phyloP scores from a whole-genome alignment of 2,329 filamentous ascomycete genomes.

The Aphanoascus verrucosus region DNA sequence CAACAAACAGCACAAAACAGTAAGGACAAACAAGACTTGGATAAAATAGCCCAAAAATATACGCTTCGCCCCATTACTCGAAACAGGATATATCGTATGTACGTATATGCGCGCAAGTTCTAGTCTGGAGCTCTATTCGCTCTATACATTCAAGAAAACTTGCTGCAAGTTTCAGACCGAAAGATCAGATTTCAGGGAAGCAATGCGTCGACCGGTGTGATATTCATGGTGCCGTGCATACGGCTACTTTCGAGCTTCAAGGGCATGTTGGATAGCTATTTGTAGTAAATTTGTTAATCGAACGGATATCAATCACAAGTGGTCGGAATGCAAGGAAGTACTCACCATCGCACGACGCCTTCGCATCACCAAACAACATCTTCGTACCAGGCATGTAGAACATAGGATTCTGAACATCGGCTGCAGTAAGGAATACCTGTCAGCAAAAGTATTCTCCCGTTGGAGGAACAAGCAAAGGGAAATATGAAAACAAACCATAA shows the following conservation, averaged over 20 bases:
- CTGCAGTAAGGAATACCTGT: constrained; percentile 31
- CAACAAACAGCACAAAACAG: too few species aligned
- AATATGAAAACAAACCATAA: constrained; percentile 50
- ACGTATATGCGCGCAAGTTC: constrained; percentile 3
- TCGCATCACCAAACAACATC: constrained; percentile 89
- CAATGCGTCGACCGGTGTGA: neutral
- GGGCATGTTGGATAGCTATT: constrained; percentile 16
- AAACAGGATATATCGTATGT: too few species aligned
- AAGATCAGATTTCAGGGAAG: neutral
- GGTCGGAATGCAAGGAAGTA: neutral
- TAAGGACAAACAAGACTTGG: too few species aligned
- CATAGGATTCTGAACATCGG: constrained; percentile 87
- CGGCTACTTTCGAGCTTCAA: constrained; percentile 15
- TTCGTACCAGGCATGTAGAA: constrained; percentile 82
- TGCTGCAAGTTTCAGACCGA: neutral
- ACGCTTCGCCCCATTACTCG: too few species aligned
- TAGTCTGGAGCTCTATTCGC: constrained; percentile 6
- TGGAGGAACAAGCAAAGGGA: neutral
- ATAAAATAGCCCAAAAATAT: neutral
- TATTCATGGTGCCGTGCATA: neutral
- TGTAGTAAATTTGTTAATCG: neutral
- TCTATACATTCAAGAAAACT: constrained; percentile 4
- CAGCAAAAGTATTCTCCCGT: neutral
- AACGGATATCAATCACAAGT: neutral
- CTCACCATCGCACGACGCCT: constrained; percentile 67